Evolutionary conservation across 129 eudicot species (phyloP).

Genomic region (Scalesia atractyloides): DNA sequence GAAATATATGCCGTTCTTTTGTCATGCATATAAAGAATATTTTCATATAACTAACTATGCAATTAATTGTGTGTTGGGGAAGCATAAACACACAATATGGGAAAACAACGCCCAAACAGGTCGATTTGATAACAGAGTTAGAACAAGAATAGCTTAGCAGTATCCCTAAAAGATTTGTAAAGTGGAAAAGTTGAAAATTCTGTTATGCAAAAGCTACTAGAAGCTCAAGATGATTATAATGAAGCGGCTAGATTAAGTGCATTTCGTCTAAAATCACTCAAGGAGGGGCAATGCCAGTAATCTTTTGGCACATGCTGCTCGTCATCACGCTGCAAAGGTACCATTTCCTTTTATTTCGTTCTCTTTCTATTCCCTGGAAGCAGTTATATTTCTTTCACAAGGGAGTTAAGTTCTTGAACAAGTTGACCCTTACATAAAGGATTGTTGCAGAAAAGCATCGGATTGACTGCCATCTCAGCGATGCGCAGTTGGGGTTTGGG

Average conservation of each 20-base stretch:
- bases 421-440: constrained; percentile 54
- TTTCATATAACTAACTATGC: constrained; percentile 6
- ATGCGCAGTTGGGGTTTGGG: constrained; percentile 30
- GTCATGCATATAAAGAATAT: not conserved
- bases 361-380: no score
- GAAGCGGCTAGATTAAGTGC: no score
- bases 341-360: no score
- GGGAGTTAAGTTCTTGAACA: constrained; percentile 67
- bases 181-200: no score
- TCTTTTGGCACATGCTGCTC: no score
- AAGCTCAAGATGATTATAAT: no score
- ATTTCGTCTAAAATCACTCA: no score
- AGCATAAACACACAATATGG: not conserved
- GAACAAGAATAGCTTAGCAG: constrained; percentile 29
- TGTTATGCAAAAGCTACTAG: no score
- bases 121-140: constrained; percentile 3
- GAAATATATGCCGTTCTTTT: constrained; percentile 13
- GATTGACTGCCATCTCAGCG: constrained; percentile 56
- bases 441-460: constrained; percentile 57
- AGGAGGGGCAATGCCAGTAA: no score
- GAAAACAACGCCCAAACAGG: constrained; percentile 23
- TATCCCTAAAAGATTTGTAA: constrained; percentile 38
- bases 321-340: no score
- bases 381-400: constrained; percentile 44
- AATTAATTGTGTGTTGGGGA: constrained; percentile 13